Base-by-base conservation (phyloP, 2,329 filamentous ascomycete genomes). In the Boeremia exigua region DNA sequence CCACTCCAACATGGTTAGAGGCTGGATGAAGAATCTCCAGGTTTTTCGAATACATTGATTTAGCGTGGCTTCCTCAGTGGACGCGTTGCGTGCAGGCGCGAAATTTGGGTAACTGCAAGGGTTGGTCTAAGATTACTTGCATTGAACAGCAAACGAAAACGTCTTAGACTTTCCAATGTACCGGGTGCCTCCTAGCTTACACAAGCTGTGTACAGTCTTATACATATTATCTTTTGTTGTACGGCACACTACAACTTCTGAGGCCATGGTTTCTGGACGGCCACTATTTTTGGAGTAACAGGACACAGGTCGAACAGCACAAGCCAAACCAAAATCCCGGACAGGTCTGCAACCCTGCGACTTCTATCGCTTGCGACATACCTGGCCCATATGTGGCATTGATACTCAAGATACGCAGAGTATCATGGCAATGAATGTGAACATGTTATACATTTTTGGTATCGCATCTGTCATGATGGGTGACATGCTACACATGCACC, bases 381-480 rank as follows among this genome's bases (percentile, higher is more conserved):
- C 19, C 5, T 23, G 19, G 19, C 19, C 19, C 2, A 23, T 23
- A 5, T 23, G 19, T 23, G 19, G 19, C 19, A 23, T 23, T 23
- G 19, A 23, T 23, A 23, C 19, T 23, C 19, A 23, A 23, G 19
- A 3, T 10, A 19, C 19, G 17, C 5, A 12, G 27, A 49, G 46
- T 15, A 17, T 30, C 12, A 39, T 30, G 15, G 27, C 9, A 14
- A 34, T 27, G 6, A 44, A 15, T 37, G 23, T 46, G 37, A 42
- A 56, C 17, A 32, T 48, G 27, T 37, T 51, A 43, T 56, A 55
- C 52, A 56, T 51, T 23, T 23, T 49, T 56, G 53, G 27, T 48
- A 48, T 51, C 30, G 38, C 46, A 37, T 47, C 47, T 50, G 25
- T 38, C 30, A n/a, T 23, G 14, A 46, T 17, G 8, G 43, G 43